phyloP scores from a whole-genome alignment of 441 rosid genomes.

The Hura crepitans region DNA sequence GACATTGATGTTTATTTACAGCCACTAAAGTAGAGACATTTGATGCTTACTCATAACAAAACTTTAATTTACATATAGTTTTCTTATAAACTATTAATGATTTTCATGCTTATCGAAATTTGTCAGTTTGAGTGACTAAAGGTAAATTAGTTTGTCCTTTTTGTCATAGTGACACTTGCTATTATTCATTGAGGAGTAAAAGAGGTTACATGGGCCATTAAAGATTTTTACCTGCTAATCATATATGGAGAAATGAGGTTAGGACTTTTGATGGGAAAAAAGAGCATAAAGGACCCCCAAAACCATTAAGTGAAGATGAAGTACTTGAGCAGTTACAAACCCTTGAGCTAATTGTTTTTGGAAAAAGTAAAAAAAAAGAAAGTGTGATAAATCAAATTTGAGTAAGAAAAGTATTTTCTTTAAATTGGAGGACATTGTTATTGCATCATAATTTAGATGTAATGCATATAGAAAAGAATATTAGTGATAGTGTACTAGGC shows the following conservation, averaged over 20 bases:
- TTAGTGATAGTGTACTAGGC: not conserved
- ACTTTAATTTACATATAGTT: not conserved
- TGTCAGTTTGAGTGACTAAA: not conserved
- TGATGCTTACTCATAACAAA: not conserved
- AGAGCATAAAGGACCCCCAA: not conserved
- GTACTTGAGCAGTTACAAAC: not conserved
- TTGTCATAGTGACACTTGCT: not conserved
- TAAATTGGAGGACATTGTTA: no score
- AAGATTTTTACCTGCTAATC: not conserved
- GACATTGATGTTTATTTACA: not conserved
- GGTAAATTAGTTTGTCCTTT: not conserved
- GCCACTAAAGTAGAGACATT: not conserved
- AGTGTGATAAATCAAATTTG: not conserved
- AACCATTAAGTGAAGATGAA: not conserved
- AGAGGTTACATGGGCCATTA: not conserved
- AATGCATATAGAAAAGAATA: not conserved
- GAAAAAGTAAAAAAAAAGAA: not conserved
- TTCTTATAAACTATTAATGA: not conserved
- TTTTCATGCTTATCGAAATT: not conserved
- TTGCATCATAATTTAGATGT: no score
- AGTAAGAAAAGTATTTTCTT: no score
- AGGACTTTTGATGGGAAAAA: not conserved
- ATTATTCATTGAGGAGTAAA: slow-evolving; percentile 1
- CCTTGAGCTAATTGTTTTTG: not conserved
- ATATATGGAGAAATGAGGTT: not conserved